phyloP scores from a whole-genome alignment of 176 grass and related monocot genomes.

The Hordeum marinum region DNA sequence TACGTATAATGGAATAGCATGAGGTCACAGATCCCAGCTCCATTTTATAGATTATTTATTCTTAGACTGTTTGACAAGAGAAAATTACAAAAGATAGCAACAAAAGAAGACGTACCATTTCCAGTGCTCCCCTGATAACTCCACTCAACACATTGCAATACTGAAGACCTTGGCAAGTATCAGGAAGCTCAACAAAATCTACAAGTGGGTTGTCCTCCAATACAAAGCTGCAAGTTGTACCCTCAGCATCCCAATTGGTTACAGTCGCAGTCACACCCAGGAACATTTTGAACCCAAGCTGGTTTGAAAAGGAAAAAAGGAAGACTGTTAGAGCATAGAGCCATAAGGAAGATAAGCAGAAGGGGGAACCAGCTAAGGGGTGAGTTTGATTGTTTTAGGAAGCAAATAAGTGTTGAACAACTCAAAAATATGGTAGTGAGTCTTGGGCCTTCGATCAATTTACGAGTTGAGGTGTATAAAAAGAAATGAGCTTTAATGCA shows the following conservation, averaged over 20 bases:
- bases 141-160: slow-evolving; percentile 95
- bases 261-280: slow-evolving; percentile 86
- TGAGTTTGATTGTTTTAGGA: background rate
- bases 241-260: slow-evolving; percentile 96
- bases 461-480: background rate
- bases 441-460: background rate
- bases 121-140: slow-evolving; percentile 87
- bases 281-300: slow-evolving; percentile 99
- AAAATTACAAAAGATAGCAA: background rate
- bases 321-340: slow-evolving; percentile 7
- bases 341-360: background rate
- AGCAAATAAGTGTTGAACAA: background rate
- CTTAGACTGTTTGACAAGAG: background rate
- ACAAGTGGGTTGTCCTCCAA: slow-evolving; percentile 98
- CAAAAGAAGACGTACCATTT: slow-evolving; percentile 65
- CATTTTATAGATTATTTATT: background rate
- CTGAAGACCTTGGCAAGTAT: slow-evolving; percentile 89
- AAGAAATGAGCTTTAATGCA: background rate
- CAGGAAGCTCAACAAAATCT: slow-evolving; percentile 98
- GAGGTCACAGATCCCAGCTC: background rate
- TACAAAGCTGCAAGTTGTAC: slow-evolving; percentile 86
- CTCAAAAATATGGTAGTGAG: background rate
- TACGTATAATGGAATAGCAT: background rate
- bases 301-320: background rate
- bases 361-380: background rate